Percentiles rank a stretch among this genome's conserved stretches.
Conservation (phyloP, 345 rosid genomes). For the Salix caprea region DNA sequence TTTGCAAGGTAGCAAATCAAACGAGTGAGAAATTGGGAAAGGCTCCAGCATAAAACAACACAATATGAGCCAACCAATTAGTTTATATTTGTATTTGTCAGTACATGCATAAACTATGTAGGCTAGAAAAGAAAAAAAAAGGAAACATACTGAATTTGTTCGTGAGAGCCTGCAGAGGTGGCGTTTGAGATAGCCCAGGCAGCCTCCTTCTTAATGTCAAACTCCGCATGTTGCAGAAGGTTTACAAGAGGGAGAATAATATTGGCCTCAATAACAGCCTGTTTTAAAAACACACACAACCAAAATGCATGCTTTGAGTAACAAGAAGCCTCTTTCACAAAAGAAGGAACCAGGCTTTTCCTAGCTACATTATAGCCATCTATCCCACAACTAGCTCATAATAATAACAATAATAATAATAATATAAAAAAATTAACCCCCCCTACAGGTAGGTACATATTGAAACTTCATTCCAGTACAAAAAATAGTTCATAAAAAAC, state of each 20-base stretch:
- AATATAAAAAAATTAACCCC: too few species aligned
- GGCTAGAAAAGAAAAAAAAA: neutral
- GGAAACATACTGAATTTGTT: constrained; percentile 33
- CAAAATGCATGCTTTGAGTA: neutral
- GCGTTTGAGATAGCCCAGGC: constrained; percentile 47
- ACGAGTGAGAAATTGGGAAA: too few species aligned
- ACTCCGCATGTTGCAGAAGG: constrained; percentile 39
- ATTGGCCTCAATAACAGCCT: constrained; percentile 39
- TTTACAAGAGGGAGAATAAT: constrained; percentile 35
- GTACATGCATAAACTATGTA: neutral
- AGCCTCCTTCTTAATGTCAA: constrained; percentile 43
- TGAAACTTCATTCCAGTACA: neutral
- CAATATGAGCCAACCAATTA: neutral
- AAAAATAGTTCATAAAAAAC: neutral
- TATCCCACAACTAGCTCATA: too few species aligned
- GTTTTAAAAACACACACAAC: neutral
- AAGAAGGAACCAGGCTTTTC: neutral
- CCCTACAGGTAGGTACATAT: too few species aligned
- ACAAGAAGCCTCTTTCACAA: neutral
- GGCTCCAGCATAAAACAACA: too few species aligned
- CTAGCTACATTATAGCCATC: neutral
- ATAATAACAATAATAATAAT: too few species aligned
- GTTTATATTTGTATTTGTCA: neutral
- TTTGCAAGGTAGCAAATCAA: too few species aligned
- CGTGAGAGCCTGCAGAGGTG: constrained; percentile 30